Conservation (phyloP, 2,329 filamentous ascomycete genomes). For the Cercospora citrullina region DNA sequence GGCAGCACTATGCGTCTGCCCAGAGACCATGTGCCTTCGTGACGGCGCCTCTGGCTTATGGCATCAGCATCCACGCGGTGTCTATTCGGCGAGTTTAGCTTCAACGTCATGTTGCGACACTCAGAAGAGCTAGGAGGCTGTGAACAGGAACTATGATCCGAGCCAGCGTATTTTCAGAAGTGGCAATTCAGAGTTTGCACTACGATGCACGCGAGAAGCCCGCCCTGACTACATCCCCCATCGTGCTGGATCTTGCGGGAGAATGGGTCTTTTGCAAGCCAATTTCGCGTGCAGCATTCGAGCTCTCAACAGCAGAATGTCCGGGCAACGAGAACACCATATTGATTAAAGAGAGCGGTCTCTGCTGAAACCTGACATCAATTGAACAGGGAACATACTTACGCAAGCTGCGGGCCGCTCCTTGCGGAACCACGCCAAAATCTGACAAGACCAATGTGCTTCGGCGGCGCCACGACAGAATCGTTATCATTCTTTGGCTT, state of each 20-base stretch:
- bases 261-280: neutral
- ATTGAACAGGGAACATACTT: neutral
- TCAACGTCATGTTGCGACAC: neutral
- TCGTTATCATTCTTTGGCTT: neutral
- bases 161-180: neutral
- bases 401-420: neutral
- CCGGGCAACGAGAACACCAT: neutral
- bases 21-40: neutral
- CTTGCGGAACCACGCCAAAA: slow-evolving; percentile 2
- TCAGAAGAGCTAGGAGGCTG: neutral
- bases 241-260: neutral
- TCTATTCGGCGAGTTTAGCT: neutral
- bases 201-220: neutral
- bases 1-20: neutral
- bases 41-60: neutral
- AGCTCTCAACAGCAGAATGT: neutral
- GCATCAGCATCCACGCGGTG: neutral
- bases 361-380: neutral
- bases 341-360: neutral
- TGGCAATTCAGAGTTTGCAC: slow-evolving; percentile 7
- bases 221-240: neutral
- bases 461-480: neutral
- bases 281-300: neutral
- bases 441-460: neutral
- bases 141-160: neutral